Evolutionary conservation across 2,329 filamentous ascomycete species (phyloP).

Genomic region (Fusarium hostae): DNA sequence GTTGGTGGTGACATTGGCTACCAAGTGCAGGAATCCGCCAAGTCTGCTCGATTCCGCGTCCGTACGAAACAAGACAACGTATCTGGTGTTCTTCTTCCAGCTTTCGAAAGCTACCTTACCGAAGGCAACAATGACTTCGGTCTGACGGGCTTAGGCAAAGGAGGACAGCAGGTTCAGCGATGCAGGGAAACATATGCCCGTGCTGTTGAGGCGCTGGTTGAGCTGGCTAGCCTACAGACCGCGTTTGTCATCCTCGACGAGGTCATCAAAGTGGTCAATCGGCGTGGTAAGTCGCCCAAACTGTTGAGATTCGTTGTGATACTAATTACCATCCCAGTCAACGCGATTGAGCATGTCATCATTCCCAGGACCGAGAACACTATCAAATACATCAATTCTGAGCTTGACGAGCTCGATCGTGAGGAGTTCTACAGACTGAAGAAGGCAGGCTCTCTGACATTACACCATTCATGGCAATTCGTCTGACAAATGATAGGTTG

Average conservation of each 20-base stretch:
- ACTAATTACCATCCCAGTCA: slow-evolving; percentile 66
- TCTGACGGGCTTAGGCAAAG: slow-evolving; percentile 94
- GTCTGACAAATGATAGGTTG: slow-evolving; percentile 61
- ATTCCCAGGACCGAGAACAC: slow-evolving; percentile 98
- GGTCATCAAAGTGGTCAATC: slow-evolving; percentile 98
- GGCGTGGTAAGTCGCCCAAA: slow-evolving; percentile 71
- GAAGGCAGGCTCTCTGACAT: slow-evolving; percentile 63
- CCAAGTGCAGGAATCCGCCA: slow-evolving; percentile 96
- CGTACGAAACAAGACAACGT: slow-evolving; percentile 98
- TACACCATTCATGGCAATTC: too few species aligned
- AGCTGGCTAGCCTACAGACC: slow-evolving; percentile 94
- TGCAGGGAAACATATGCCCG: slow-evolving; percentile 96
- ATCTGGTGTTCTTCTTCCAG: slow-evolving; percentile 91
- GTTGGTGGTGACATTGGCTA: slow-evolving; percentile 96
- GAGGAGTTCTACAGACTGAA: slow-evolving; percentile 98
- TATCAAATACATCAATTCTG: slow-evolving; percentile 99
- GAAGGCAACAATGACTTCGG: slow-evolving; percentile 96
- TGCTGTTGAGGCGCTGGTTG: slow-evolving; percentile 94
- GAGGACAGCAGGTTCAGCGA: slow-evolving; percentile 94
- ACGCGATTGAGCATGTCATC: slow-evolving; percentile 96
- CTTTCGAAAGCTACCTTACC: slow-evolving; percentile 89
- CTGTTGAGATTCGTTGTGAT: neutral
- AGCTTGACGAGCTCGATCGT: slow-evolving; percentile 95
- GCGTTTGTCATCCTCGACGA: slow-evolving; percentile 98
- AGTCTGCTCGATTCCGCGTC: slow-evolving; percentile 90